Evolutionary conservation across 2,329 filamentous ascomycete genomes (phyloP), one percentile per base, ranked within the genome.

Genomic region (Dactylonectria macrodidyma): DNA sequence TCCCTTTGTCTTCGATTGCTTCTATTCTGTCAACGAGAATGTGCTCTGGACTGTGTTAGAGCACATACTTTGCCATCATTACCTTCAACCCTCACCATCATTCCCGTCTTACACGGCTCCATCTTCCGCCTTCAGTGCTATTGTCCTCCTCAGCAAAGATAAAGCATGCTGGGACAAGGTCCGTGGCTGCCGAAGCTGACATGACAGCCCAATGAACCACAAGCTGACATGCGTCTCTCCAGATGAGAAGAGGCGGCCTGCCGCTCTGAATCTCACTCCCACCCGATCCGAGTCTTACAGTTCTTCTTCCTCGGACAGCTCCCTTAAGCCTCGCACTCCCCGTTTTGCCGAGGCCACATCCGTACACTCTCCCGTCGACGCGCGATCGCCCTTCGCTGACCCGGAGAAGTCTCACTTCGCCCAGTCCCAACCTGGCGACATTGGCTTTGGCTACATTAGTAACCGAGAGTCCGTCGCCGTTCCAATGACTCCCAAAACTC

Each of bases 381-480:
- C 75, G 63, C 68, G 83, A 56, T 85, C 86, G 36, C 89, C 90
- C 9, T 92, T 93, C 75, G 85, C 86, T 74, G 87, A 91, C 69
- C 86, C 87, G 55, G 87, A 89, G 48, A 84, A 83, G 70, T 86
- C 86, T 50, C 85, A 89, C 79, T 62, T 73, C 44, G 85, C 88
- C 60, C 88, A 92, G 79, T 84, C 91, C 61, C 92, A 94, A 78
- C 93, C 95, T 36, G 93, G 91, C 66, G 95, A 97, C 83, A 89
- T 97, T 72, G 95, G 95, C 73, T 98, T 98, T 81, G 95, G 95
- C 80, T 98, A 97, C 84, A 93, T 98, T 78, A 87, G 89, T 75
- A 87, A 87, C 74, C 83, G 85, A 79, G 85, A 91, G 74, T 83
- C 87, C 67, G 87, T 91, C 77, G 86, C 86, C 71, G 86, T 89